Evolutionary conservation across 192 early-diverging fungal genomes (phyloP).

Genomic region (Coemansia sp.): DNA sequence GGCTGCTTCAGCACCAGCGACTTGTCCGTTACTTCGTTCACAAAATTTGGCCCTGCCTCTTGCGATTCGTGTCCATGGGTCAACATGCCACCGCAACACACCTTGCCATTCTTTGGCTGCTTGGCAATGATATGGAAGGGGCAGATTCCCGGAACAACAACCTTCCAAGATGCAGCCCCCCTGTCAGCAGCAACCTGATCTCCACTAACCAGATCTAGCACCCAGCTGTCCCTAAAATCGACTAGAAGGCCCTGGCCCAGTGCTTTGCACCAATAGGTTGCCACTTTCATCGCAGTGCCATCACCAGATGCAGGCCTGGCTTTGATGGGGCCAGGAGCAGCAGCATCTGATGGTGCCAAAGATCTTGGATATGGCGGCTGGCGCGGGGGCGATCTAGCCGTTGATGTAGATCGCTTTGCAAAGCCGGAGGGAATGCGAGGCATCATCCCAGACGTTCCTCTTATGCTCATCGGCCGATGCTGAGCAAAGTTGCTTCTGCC

Average conservation of each 20-base stretch:
- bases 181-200: background rate
- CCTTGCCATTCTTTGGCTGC: background rate
- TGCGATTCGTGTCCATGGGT: slow-evolving; percentile 19
- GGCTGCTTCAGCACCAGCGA: slow-evolving; percentile 1
- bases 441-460: background rate
- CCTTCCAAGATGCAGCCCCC: background rate
- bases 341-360: background rate
- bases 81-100: slow-evolving; percentile 17
- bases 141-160: slow-evolving; percentile 27
- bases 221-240: slow-evolving; percentile 11
- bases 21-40: background rate
- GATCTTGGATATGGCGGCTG: background rate
- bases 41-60: background rate
- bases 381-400: background rate
- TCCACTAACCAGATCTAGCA: slow-evolving; percentile 7
- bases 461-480: background rate
- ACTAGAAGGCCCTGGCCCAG: slow-evolving; percentile 7
- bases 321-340: background rate
- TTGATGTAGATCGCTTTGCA: background rate
- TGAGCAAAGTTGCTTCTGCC: background rate
- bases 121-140: slow-evolving; percentile 34
- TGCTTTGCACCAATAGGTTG: slow-evolving; percentile 18
- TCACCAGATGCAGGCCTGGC: background rate
- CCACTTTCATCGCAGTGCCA: background rate
- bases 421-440: background rate